Percentiles rank a stretch among this genome's conserved stretches.
Evolutionary conservation across 495 filamentous ascomycete genomes (phyloP).

Genomic region (Mycothermus thermophilus): DNA sequence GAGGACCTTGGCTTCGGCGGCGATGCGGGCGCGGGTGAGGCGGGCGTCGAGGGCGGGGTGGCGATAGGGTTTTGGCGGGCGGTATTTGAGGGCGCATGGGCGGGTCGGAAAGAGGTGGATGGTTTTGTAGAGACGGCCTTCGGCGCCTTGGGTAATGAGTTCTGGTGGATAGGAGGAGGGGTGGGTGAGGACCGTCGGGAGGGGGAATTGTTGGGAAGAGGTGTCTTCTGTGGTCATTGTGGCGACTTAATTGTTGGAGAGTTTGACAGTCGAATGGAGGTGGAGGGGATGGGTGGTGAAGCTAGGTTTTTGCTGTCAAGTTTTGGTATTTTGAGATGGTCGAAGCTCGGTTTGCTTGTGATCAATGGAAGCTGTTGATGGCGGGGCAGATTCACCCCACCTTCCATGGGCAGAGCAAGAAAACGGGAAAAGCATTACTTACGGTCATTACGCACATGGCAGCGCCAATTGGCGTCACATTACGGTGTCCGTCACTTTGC

Average conservation of each 20-base stretch:
- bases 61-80: slow-evolving; percentile 82
- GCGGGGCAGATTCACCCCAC: too few relatives aligned
- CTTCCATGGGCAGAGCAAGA: too few relatives aligned
- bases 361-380: not conserved
- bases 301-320: not conserved
- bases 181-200: slow-evolving; percentile 51
- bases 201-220: slow-evolving; percentile 23
- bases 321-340: not conserved
- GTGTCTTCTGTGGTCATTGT: not conserved
- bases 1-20: slow-evolving; percentile 76
- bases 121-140: slow-evolving; percentile 84
- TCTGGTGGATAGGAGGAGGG: slow-evolving; percentile 40
- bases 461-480: too few relatives aligned
- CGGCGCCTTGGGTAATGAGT: slow-evolving; percentile 82
- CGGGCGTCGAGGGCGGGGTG: slow-evolving; percentile 83
- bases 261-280: too few relatives aligned
- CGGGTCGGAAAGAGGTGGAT: slow-evolving; percentile 55
- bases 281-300: too few relatives aligned
- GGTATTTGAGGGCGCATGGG: slow-evolving; percentile 79
- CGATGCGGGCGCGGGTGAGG: slow-evolving; percentile 70
- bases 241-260: not conserved
- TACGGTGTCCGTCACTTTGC: too few relatives aligned
- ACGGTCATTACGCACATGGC: too few relatives aligned
- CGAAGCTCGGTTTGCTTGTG: not conserved
- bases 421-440: too few relatives aligned